Base-by-base conservation (phyloP, 805 yeast genomes). In the Phaffomyces opuntiae region DNA sequence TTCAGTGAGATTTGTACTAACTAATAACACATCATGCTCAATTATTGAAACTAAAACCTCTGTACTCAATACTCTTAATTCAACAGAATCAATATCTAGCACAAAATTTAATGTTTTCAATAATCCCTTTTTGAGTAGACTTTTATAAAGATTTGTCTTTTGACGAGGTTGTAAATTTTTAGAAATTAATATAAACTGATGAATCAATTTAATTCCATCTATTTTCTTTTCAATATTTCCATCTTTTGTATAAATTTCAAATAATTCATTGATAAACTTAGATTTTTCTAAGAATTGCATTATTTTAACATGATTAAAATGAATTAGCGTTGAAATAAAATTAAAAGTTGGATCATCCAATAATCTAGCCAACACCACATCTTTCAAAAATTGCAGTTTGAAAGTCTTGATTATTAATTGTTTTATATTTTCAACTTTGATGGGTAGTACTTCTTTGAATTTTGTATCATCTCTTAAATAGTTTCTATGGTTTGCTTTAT, bases 341-440 rank as follows among this genome's bases (percentile, higher is more conserved):
- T 76, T 77, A 57, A 81, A 79, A 5, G 89, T 76, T 38, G 81
- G 77, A 60, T 91, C 98, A 61, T 91, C 98, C 40, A 91, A 61
- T 37, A 83, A 67, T 43, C 96, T 70, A 4, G 93, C 90, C 26
- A 91, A 65, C 1, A 87, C 95, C 17, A 87, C 95, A 62, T 91
- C 96, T 61, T 85, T 85, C 41, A 93, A 67, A 60, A 86, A 87
- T 57, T 84, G 90, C 45, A 89, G 68, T 47, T 87, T 73, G 60
- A 82, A 87, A 36, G 93, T 89, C 56, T 80, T 79, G 46, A 81
- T 80, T 47, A 90, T 83, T 42, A 84, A 72, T 7, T 66, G 61
- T 48, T 74, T 70, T 14, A 80, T 69, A 3, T 68, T 66, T 2
- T 66, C 64, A 54, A 80, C 74, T 3, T 73, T 66, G 12, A 83